Evolutionary conservation across 345 rosid genomes (phyloP), one percentile per base, ranked within the genome.

Genomic region (Aegle marmelos): DNA sequence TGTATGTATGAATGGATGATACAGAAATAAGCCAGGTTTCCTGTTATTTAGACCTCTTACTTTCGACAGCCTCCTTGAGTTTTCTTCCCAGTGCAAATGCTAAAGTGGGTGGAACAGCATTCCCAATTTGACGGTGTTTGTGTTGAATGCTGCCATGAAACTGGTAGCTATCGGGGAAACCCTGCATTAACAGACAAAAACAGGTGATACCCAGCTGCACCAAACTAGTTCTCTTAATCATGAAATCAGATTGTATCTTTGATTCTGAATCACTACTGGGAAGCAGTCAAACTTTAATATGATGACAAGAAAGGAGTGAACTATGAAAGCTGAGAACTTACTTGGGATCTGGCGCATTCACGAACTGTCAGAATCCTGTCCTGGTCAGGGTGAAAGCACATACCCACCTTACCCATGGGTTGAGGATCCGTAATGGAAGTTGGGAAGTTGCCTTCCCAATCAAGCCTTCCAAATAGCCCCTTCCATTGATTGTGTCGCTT

Each of bases 61-160:
- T 66, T 33, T 72, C 84, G 2, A 93, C 6, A 6, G 94, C 98
- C 85, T 95, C 92, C 86, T 90, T 93, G 53, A 95, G 92, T 79
- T 92, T 93, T 62, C 82, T 85, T n/a, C 97, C 98, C 24, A 95
- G 78, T 3, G 94, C 97, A 87, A 70, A 91, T 2, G 98, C 98
- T 85, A 95, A 81, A 4, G 93, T 89, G 34, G 98, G 98, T 56
- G 98, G 98, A 3, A 95, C 98, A 1, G 98, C 98, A 82, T 95
- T 95, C 54, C 98, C 98, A 19, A 93, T 91, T 83, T 95, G 98
- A 76, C 91, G 82, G 73, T 95, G 98, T 81, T 83, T 93, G 84
- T 89, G 85, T 39, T 54, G 83, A 62, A 90, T 89, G 75, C 58
- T 88, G 63, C 98, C 98, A 2, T 83, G 45, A 74, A 93, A 95